Evolutionary conservation across 73 alveolate species (phyloP).

Genomic region (Uronychia setigera): DNA sequence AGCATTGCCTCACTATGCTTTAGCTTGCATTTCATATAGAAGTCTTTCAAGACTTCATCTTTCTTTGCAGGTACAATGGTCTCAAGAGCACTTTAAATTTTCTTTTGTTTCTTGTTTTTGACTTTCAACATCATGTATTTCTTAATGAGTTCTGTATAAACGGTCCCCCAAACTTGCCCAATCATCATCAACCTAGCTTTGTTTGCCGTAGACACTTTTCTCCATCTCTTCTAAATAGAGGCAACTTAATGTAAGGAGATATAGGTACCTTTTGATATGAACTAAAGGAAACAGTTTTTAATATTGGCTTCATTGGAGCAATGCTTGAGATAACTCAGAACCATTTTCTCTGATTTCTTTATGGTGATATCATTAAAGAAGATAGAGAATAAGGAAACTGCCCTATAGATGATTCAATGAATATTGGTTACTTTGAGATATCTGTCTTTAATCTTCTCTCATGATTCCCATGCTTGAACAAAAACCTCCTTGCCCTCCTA

Average conservation of each 20-base stretch:
- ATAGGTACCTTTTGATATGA: not conserved
- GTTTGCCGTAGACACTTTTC: not conserved
- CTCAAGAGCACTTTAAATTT: not conserved
- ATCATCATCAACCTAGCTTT: not conserved
- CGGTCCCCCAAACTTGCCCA: not conserved
- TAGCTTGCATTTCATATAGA: not conserved
- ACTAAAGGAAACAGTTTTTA: not conserved
- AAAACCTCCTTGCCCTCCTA: not conserved
- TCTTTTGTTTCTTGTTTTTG: not conserved
- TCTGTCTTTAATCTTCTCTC: not conserved
- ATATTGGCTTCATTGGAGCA: not conserved
- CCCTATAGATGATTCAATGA: not conserved
- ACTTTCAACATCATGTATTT: not conserved
- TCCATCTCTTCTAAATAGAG: not conserved
- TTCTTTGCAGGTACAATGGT: not conserved
- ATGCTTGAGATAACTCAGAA: not conserved
- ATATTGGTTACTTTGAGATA: not conserved
- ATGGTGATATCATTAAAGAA: not conserved
- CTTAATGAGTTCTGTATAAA: not conserved
- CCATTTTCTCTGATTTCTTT: not conserved
- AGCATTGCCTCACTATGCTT: not conserved
- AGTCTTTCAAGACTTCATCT: not conserved
- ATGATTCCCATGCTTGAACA: not conserved
- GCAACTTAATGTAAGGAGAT: not conserved
- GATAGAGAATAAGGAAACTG: not conserved